A percentile compares a stretch with the other conserved stretches of the same genome.
These are phyloP conservation scores for Fusarium nygamai DNA, from an alignment of 2,329 filamentous ascomycete genomes.

Conservation along the genomic window DNA sequence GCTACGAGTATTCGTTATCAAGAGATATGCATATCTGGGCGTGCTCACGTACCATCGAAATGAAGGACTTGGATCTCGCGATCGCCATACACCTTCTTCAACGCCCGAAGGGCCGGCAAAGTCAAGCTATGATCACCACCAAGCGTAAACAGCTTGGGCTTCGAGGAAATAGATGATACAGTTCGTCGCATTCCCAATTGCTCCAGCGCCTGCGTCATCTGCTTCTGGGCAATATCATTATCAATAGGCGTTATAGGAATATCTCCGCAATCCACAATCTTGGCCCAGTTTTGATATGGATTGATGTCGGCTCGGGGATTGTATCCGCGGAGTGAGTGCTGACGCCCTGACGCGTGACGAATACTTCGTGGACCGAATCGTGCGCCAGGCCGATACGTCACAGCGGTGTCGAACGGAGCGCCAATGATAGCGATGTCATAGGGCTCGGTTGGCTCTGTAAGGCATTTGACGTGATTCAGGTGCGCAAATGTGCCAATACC, in stretches of 20 bases:
- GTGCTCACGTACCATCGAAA: constrained; percentile 63
- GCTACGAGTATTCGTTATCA: constrained; percentile 39
- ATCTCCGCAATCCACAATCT: constrained; percentile 88
- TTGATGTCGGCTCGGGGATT: constrained; percentile 86
- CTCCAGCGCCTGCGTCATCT: constrained; percentile 84
- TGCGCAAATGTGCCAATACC: constrained; percentile 82
- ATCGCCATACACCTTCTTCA: constrained; percentile 68
- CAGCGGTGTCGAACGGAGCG: constrained; percentile 78
- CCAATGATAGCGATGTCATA: constrained; percentile 80
- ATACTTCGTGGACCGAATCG: constrained; percentile 90
- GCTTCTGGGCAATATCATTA: constrained; percentile 80
- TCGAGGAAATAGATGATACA: constrained; percentile 47
- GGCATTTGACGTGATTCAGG: constrained; percentile 74
- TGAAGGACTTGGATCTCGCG: constrained; percentile 74
- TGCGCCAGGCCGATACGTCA: constrained; percentile 69
- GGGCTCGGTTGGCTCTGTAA: constrained; percentile 68
- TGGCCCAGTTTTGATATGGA: constrained; percentile 84
- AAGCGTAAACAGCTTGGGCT: constrained; percentile 71
- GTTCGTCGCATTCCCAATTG: constrained; percentile 66
- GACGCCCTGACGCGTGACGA: constrained; percentile 81
- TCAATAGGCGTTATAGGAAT: constrained; percentile 89
- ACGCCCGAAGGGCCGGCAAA: constrained; percentile 74
- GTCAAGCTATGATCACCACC: constrained; percentile 81
- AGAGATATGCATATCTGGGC: background rate
- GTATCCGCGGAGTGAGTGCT: constrained; percentile 79